Percentiles rank a stretch among this genome's conserved stretches.
phyloP scores from a whole-genome alignment of 768 basidiomycete species.

The Mycena alexandri region DNA sequence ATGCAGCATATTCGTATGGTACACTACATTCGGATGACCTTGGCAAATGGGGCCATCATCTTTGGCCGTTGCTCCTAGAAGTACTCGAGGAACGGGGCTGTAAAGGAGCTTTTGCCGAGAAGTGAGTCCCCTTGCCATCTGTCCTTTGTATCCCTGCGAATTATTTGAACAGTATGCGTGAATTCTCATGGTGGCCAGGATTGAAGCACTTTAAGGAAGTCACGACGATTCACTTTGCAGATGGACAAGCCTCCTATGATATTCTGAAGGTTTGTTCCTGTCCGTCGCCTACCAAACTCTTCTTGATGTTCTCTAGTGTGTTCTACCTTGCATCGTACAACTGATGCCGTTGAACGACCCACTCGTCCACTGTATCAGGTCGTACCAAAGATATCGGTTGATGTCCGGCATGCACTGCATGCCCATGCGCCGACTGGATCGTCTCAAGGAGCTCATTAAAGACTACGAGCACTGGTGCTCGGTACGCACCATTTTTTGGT shows the following conservation, averaged over 20 bases:
- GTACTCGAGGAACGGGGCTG: conserved; percentile 34
- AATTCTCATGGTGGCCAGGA: conserved; percentile 44
- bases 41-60: conserved; percentile 46
- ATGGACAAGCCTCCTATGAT: conserved; percentile 46
- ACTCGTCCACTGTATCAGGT: conserved; percentile 44
- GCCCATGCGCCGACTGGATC: too few species aligned
- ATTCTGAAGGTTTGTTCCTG: conserved; percentile 41
- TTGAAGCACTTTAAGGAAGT: conserved; percentile 48
- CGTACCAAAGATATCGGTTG: conserved; percentile 39
- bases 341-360: conserved; percentile 45
- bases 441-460: too few species aligned
- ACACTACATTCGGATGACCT: conserved; percentile 45
- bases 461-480: too few species aligned
- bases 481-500: too few species aligned
- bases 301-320: conserved; percentile 36
- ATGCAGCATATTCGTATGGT: conserved; percentile 43
- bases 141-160: neutral
- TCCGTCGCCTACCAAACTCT: too few species aligned
- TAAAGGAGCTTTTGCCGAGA: conserved; percentile 34
- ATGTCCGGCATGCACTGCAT: conserved; percentile 43
- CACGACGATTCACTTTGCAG: conserved; percentile 44
- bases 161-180: conserved; percentile 45
- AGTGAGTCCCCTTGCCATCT: conserved; percentile 32
- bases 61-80: conserved; percentile 38
- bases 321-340: conserved; percentile 45